Evolutionary conservation across 78 protist species (phyloP).

Genomic region (Bigelowiella natans): DNA sequence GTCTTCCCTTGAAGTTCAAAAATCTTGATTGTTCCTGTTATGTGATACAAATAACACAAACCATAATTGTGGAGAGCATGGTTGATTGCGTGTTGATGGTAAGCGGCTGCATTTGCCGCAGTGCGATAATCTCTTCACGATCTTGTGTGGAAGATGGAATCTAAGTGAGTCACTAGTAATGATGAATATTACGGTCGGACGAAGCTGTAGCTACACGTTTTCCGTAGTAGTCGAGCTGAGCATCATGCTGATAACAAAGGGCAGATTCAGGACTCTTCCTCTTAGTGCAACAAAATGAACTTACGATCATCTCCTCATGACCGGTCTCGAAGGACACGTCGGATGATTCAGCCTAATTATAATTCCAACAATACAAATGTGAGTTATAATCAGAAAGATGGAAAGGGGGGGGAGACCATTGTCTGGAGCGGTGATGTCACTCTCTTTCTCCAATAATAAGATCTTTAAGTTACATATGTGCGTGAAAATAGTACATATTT

Average conservation of each 20-base stretch:
- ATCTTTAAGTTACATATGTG: no score
- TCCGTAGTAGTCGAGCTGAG: conserved; percentile 88
- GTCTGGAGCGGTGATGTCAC: no score
- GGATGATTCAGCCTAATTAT: no score
- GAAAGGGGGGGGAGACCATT: no score
- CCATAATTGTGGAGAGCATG: no score
- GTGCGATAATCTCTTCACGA: background rate
- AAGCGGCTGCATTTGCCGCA: background rate
- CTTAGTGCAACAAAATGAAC: background rate
- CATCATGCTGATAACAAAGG: conserved; percentile 70
- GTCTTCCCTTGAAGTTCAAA: conserved; percentile 20
- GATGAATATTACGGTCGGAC: conserved; percentile 75
- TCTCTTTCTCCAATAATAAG: no score
- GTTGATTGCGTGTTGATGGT: no score
- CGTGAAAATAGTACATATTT: no score
- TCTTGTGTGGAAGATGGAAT: no score
- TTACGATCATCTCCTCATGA: conserved; percentile 6
- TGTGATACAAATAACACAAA: background rate
- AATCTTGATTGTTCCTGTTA: background rate
- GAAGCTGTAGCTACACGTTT: conserved; percentile 86
- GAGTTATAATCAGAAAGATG: no score
- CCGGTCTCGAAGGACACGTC: background rate
- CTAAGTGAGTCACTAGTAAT: conserved; percentile 75
- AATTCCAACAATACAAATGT: no score
- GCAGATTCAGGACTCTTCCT: background rate